Evolutionary conservation across 1,284 basidiomycete species (phyloP).

Genomic region (Cutaneotrichosporon daszewskae): DNA sequence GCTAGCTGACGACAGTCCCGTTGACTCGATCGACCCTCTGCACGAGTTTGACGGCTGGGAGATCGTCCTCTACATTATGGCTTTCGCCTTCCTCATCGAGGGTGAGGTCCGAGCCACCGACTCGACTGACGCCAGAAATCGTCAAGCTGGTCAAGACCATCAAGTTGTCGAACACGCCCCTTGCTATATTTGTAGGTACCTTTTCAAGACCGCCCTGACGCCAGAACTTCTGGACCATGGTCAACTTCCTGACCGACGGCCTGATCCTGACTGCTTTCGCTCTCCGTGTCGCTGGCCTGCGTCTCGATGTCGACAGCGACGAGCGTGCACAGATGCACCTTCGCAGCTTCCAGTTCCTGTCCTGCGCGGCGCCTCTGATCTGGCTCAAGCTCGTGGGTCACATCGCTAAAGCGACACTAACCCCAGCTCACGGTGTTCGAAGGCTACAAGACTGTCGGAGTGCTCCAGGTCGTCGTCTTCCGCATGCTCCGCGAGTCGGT

Average conservation of each 20-base stretch:
- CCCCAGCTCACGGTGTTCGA: conserved; percentile 51
- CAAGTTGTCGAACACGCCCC: conserved; percentile 35
- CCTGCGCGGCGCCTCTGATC: conserved; percentile 77
- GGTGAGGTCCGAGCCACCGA: conserved; percentile 56
- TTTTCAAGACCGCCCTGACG: conserved; percentile 27
- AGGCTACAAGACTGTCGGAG: conserved; percentile 59
- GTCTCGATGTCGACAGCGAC: conserved; percentile 46
- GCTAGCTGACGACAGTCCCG: conserved; percentile 12
- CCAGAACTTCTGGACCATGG: conserved; percentile 64
- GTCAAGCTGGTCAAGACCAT: conserved; percentile 55
- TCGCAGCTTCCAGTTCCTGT: conserved; percentile 78
- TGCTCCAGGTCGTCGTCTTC: conserved; percentile 48
- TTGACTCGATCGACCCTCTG: conserved; percentile 37
- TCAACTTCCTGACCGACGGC: conserved; percentile 65
- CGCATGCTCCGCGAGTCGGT: conserved; percentile 84
- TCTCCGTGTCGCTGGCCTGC: conserved; percentile 64
- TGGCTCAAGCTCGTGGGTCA: no score
- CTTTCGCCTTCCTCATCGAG: conserved; percentile 69
- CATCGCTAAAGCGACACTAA: no score
- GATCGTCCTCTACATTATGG: conserved; percentile 66
- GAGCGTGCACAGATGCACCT: conserved; percentile 51
- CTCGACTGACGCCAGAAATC: conserved; percentile 23
- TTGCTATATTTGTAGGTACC: conserved; percentile 25
- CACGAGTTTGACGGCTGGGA: conserved; percentile 68
- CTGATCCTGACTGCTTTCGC: conserved; percentile 67